These are phyloP conservation scores for Hypocrella siamensis DNA, from an alignment of 2,329 filamentous ascomycete species.

Conservation along the genomic window DNA sequence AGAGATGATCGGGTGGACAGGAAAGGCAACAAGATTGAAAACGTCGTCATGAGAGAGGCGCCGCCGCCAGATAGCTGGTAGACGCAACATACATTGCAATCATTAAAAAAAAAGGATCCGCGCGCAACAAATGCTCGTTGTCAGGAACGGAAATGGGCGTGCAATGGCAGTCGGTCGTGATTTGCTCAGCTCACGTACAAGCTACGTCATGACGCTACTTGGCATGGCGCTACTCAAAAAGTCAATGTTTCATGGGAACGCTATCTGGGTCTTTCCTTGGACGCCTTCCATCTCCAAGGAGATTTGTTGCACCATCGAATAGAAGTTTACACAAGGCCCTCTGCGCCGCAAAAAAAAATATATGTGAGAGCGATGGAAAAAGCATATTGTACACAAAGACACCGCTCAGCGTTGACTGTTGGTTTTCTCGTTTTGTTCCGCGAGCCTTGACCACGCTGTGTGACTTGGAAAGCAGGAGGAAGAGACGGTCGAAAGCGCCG, in stretches of 20 bases:
- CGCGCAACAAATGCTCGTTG: no score
- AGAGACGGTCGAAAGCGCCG: no score
- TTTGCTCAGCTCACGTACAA: no score
- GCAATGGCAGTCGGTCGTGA: no score
- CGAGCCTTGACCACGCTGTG: no score
- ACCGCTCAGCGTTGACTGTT: background rate
- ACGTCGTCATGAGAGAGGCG: constrained; percentile 15
- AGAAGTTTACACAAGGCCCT: constrained; percentile 27
- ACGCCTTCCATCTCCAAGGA: constrained; percentile 13
- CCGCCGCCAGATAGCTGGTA: constrained; percentile 9
- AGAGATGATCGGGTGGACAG: constrained; percentile 74
- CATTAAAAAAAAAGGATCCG: no score
- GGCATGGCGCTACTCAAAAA: no score
- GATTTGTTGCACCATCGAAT: constrained; percentile 15
- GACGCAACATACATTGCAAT: no score
- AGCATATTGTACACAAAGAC: constrained; percentile 21
- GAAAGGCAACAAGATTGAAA: constrained; percentile 56
- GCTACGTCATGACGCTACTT: background rate
- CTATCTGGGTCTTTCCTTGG: constrained; percentile 10
- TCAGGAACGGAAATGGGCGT: no score
- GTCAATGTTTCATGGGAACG: constrained; percentile 14
- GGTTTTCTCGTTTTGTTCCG: no score
- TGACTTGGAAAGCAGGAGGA: no score
- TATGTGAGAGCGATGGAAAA: constrained; percentile 14
- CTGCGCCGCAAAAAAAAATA: constrained; percentile 13